phyloP scores from a whole-genome alignment of 2,329 filamentous ascomycete species.

The Aureobasidium sp. region DNA sequence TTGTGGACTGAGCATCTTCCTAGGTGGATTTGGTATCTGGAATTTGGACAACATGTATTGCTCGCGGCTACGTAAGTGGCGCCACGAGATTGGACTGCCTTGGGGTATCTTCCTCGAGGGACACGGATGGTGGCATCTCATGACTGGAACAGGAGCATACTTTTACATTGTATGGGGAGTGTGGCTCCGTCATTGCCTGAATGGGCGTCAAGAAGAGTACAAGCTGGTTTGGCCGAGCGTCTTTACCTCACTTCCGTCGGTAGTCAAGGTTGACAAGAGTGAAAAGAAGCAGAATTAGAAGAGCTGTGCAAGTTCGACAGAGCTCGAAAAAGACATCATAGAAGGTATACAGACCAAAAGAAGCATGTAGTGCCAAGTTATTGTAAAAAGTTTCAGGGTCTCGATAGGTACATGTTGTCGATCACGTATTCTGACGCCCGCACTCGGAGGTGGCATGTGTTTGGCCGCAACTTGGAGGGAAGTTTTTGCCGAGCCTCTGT shows the following conservation, averaged over 20 bases:
- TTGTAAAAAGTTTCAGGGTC: neutral
- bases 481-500: constrained; percentile 3
- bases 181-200: constrained; percentile 71
- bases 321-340: neutral
- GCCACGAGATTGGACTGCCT: constrained; percentile 63
- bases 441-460: neutral
- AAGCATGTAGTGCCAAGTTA: neutral
- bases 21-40: constrained; percentile 72
- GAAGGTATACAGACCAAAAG: neutral
- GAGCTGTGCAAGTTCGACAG: neutral
- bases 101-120: constrained; percentile 72
- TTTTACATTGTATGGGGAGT: constrained; percentile 79
- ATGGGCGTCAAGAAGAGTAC: constrained; percentile 65
- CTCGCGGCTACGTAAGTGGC: constrained; percentile 55
- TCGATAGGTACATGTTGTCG: neutral
- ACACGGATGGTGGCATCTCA: constrained; percentile 71
- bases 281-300: constrained; percentile 28
- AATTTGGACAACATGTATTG: constrained; percentile 74
- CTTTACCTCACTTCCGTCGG: constrained; percentile 49
- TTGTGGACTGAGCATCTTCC: constrained; percentile 62
- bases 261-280: constrained; percentile 33
- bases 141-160: constrained; percentile 77
- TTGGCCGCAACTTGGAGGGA: constrained; percentile 2
- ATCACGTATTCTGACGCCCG: neutral
- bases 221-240: constrained; percentile 61